phyloP scores from a whole-genome alignment of 2,329 filamentous ascomycete species.

The Fusarium hainanense region DNA sequence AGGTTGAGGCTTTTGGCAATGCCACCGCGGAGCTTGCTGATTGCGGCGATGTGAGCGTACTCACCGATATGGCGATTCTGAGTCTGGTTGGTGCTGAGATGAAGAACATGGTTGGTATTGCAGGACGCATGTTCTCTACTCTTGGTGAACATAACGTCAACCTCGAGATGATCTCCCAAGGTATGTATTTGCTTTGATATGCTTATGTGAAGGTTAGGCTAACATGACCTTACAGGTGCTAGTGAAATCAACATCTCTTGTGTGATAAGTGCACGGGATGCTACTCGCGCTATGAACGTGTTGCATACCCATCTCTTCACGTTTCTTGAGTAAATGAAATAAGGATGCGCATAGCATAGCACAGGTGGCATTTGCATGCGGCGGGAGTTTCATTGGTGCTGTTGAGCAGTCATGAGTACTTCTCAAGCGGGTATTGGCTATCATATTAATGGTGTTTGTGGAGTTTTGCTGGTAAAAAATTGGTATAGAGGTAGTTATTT shows the following conservation, averaged over 20 bases:
- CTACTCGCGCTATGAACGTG: slow-evolving; percentile 93
- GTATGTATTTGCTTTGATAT: slow-evolving; percentile 59
- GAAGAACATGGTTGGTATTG: slow-evolving; percentile 97
- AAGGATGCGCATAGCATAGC: background rate
- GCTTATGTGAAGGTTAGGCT: background rate
- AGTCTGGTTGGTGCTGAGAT: slow-evolving; percentile 94
- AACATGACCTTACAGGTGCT: slow-evolving; percentile 70
- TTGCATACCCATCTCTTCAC: slow-evolving; percentile 97
- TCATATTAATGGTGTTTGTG: slow-evolving; percentile 28
- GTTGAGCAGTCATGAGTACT: background rate
- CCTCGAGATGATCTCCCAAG: slow-evolving; percentile 99
- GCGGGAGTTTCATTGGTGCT: slow-evolving; percentile 12
- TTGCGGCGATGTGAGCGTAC: slow-evolving; percentile 90
- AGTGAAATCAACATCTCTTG: slow-evolving; percentile 99
- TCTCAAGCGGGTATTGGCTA: background rate
- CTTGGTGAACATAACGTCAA: slow-evolving; percentile 94
- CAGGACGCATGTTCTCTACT: slow-evolving; percentile 93
- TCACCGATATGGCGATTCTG: slow-evolving; percentile 93
- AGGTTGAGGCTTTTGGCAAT: slow-evolving; percentile 70
- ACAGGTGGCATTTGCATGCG: slow-evolving; percentile 15
- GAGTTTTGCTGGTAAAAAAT: slow-evolving; percentile 34
- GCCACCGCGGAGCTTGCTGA: slow-evolving; percentile 79
- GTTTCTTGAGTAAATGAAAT: slow-evolving; percentile 75
- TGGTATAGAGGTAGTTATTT: slow-evolving; percentile 17
- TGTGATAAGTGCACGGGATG: slow-evolving; percentile 91